Percentiles rank a stretch among this genome's conserved stretches.
phyloP scores from a whole-genome alignment of 495 filamentous ascomycete species.

The Podospora sp. region DNA sequence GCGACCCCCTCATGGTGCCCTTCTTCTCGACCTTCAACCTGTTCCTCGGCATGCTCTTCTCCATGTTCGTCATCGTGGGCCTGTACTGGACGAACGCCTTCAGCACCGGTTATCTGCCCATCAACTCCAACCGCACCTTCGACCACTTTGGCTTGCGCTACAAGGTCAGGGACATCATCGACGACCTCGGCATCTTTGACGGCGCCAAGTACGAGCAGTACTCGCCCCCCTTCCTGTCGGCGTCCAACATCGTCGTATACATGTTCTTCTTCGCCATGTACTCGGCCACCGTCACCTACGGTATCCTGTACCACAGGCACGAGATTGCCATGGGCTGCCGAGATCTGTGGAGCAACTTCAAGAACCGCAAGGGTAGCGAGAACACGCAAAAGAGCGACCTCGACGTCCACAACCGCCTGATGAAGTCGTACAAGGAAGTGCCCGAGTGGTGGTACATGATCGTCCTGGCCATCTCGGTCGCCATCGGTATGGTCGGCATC shows the following conservation, averaged over 20 bases:
- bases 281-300: conserved; percentile 43
- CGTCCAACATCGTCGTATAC: conserved; percentile 40
- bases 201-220: conserved; percentile 40
- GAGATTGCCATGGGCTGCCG: conserved; percentile 44
- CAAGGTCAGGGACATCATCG: conserved; percentile 41
- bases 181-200: conserved; percentile 43
- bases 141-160: conserved; percentile 43
- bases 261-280: conserved; percentile 47
- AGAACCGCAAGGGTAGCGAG: conserved; percentile 16
- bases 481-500: conserved; percentile 42
- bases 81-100: conserved; percentile 46
- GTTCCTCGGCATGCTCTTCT: conserved; percentile 37
- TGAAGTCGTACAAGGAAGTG: conserved; percentile 44
- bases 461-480: conserved; percentile 36
- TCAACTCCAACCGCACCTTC: conserved; percentile 44
- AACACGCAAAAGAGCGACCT: conserved; percentile 25
- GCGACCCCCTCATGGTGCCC: conserved; percentile 47
- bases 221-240: conserved; percentile 45
- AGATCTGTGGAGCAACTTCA: conserved; percentile 35
- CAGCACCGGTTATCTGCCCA: conserved; percentile 43
- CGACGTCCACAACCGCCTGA: conserved; percentile 45
- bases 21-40: conserved; percentile 49
- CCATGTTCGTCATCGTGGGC: conserved; percentile 35
- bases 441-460: conserved; percentile 50
- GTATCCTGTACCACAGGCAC: conserved; percentile 42